A percentile compares a stretch with the other conserved stretches of the same genome.
phyloP scores from a whole-genome alignment of 2,329 filamentous ascomycete genomes.

The Cladosporium velox region DNA sequence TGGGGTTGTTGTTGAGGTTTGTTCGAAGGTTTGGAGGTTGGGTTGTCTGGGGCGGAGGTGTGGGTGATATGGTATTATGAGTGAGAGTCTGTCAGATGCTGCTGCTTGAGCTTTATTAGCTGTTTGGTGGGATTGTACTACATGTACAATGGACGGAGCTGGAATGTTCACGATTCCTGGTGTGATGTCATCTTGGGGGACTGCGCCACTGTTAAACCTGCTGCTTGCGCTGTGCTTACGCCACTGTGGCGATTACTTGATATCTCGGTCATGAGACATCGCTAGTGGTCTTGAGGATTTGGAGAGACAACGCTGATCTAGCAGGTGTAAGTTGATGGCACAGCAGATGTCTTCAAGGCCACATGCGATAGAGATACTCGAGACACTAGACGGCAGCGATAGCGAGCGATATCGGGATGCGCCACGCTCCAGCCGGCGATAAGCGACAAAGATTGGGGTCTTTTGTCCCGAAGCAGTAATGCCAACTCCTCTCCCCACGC shows the following conservation, averaged over 20 bases:
- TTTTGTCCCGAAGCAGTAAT: slow-evolving; percentile 14
- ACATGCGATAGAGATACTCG: neutral
- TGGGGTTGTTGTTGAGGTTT: neutral
- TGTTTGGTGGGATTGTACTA: neutral
- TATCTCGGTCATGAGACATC: neutral
- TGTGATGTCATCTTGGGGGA: slow-evolving; percentile 11
- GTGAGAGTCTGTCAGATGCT: neutral
- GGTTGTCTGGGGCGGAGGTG: neutral
- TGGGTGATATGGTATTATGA: neutral
- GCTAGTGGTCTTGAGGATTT: neutral
- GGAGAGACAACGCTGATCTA: neutral
- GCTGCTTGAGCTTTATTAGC: neutral
- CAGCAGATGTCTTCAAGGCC: neutral
- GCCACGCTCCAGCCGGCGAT: slow-evolving; percentile 14
- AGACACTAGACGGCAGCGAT: neutral
- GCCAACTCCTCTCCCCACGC: neutral
- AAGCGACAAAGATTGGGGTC: slow-evolving; percentile 9
- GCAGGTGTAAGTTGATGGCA: too few relatives aligned
- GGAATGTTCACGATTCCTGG: slow-evolving; percentile 10
- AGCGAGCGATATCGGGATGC: slow-evolving; percentile 2
- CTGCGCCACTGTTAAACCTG: slow-evolving; percentile 1
- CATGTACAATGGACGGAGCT: slow-evolving; percentile 4
- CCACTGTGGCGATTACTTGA: neutral
- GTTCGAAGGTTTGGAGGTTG: neutral
- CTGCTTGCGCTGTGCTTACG: neutral